Evolutionary conservation across 495 filamentous ascomycete genomes (phyloP).

Genomic region (Echria macrotheca): DNA sequence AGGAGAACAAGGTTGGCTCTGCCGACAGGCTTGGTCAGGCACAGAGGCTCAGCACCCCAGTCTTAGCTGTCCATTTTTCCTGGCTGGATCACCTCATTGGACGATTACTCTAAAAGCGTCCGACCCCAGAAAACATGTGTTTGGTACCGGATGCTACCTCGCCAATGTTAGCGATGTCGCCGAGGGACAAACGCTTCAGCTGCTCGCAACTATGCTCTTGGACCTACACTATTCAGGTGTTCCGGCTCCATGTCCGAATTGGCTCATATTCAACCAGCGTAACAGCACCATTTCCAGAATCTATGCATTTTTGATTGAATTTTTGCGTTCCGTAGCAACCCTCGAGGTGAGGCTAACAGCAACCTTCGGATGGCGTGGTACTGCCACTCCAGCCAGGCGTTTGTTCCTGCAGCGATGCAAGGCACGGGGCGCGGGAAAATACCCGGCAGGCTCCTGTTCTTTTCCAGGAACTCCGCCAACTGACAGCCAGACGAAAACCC

Average conservation of each 20-base stretch:
- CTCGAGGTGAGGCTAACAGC: too few relatives aligned
- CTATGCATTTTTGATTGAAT: too few relatives aligned
- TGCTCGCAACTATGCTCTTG: too few relatives aligned
- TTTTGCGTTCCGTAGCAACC: too few relatives aligned
- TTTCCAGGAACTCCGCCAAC: constrained; percentile 13
- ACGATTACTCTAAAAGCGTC: constrained; percentile 1
- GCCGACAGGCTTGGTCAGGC: neutral
- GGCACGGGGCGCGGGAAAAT: constrained; percentile 13
- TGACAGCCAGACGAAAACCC: neutral
- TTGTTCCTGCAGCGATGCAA: too few relatives aligned
- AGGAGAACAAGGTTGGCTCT: neutral
- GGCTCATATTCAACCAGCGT: too few relatives aligned
- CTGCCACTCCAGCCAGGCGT: too few relatives aligned
- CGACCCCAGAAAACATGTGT: neutral
- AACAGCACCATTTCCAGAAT: too few relatives aligned
- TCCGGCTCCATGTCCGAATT: too few relatives aligned
- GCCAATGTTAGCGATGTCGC: constrained; percentile 1
- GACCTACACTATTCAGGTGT: too few relatives aligned
- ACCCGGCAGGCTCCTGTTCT: constrained; percentile 8
- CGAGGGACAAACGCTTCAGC: neutral
- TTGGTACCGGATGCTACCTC: constrained; percentile 5
- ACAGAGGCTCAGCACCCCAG: constrained; percentile 6
- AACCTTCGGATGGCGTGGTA: too few relatives aligned
- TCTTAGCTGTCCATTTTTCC: constrained; percentile 1
- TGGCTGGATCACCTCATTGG: constrained; percentile 1